These are phyloP conservation scores for Periconia macrospinosa DNA, from an alignment of 2,329 filamentous ascomycete species.

Conservation along the genomic window DNA sequence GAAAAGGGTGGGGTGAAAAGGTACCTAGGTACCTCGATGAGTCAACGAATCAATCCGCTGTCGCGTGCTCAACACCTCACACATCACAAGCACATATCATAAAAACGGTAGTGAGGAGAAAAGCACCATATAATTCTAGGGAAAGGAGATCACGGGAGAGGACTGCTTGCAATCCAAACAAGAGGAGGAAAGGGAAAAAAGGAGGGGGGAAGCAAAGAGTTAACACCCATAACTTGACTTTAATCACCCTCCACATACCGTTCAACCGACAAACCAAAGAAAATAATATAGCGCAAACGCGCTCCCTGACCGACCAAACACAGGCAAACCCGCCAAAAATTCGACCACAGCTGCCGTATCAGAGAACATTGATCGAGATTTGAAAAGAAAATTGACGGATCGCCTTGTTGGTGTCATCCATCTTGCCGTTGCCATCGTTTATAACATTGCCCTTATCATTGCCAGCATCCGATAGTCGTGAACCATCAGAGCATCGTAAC, in stretches of 20 bases:
- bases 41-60: too few relatives aligned
- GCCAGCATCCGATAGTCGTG: slow-evolving; percentile 21
- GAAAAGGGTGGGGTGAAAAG: too few relatives aligned
- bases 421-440: slow-evolving; percentile 16
- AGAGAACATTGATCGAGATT: slow-evolving; percentile 20
- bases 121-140: not conserved
- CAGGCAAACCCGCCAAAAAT: too few relatives aligned
- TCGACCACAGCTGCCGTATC: too few relatives aligned
- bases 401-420: slow-evolving; percentile 7
- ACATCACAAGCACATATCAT: not conserved
- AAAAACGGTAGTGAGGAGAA: not conserved
- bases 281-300: not conserved
- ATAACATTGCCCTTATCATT: slow-evolving; percentile 18
- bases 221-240: too few relatives aligned
- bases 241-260: too few relatives aligned
- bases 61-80: too few relatives aligned
- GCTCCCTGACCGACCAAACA: not conserved
- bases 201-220: not conserved
- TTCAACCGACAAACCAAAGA: too few relatives aligned
- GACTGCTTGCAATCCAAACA: not conserved
- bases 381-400: slow-evolving; percentile 19
- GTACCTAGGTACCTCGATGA: too few relatives aligned
- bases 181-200: not conserved
- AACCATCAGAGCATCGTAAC: slow-evolving; percentile 23
- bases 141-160: not conserved